Evolutionary conservation across 2,329 filamentous ascomycete species (phyloP).

Genomic region (Xylariaceae sp.): DNA sequence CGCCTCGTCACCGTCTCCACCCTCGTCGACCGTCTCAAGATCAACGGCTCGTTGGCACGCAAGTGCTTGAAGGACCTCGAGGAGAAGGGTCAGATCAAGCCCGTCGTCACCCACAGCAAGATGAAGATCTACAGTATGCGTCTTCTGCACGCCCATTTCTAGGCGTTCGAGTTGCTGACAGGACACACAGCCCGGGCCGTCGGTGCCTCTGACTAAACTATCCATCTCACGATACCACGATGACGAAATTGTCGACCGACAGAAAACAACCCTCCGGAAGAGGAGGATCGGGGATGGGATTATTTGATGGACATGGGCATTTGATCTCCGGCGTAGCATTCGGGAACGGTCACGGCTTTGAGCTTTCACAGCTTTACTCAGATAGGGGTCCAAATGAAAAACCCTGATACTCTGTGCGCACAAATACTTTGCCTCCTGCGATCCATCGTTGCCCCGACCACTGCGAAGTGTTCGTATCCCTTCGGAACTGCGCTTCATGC

Average conservation of each 20-base stretch:
- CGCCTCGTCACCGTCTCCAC: slow-evolving; percentile 97
- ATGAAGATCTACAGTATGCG: slow-evolving; percentile 92
- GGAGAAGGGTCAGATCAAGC: slow-evolving; percentile 98
- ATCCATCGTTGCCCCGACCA: no score
- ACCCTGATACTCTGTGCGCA: slow-evolving; percentile 27
- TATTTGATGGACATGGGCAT: slow-evolving; percentile 34
- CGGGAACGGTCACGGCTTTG: slow-evolving; percentile 33
- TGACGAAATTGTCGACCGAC: slow-evolving; percentile 29
- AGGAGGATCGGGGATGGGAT: slow-evolving; percentile 29
- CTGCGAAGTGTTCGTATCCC: no score
- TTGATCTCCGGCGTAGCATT: slow-evolving; percentile 37
- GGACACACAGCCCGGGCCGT: slow-evolving; percentile 31
- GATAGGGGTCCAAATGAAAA: slow-evolving; percentile 33
- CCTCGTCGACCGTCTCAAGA: slow-evolving; percentile 99
- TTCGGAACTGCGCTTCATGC: no score
- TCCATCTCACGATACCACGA: slow-evolving; percentile 35
- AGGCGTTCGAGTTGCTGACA: slow-evolving; percentile 10
- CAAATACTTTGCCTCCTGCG: neutral
- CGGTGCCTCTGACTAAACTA: slow-evolving; percentile 33
- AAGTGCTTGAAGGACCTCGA: slow-evolving; percentile 87
- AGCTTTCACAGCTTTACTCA: slow-evolving; percentile 32
- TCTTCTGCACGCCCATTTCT: neutral
- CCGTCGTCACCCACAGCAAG: slow-evolving; percentile 93
- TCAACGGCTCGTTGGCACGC: slow-evolving; percentile 96
- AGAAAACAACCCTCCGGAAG: slow-evolving; percentile 24